These are phyloP conservation scores for Streptanthus diversifolius DNA, from an alignment of 345 rosid species.

Conservation along the genomic window DNA sequence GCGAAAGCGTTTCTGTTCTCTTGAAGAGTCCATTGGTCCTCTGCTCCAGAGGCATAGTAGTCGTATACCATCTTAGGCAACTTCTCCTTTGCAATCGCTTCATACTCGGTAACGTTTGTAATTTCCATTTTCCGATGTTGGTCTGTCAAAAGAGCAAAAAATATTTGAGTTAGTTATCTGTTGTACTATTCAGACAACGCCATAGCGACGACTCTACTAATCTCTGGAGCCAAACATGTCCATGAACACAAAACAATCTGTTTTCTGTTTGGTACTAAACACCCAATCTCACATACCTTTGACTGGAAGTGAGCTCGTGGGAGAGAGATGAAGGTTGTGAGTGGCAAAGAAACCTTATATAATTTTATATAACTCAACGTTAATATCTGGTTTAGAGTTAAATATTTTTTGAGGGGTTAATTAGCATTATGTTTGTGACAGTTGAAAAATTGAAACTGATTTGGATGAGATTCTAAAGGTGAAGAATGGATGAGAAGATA, in stretches of 20 bases:
- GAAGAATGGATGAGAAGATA: constrained; percentile 39
- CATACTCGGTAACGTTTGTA: constrained; percentile 64
- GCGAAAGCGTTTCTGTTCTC: constrained; percentile 67
- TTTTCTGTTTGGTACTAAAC: background rate
- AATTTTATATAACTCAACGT: background rate
- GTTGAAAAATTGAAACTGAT: background rate
- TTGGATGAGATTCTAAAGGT: constrained; percentile 54
- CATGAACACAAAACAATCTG: background rate
- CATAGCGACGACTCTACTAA: background rate
- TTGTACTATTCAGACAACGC: background rate
- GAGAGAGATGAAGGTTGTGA: background rate
- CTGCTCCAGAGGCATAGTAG: constrained; percentile 77
- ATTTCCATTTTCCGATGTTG: constrained; percentile 42
- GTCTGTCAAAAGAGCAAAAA: background rate
- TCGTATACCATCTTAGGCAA: constrained; percentile 71
- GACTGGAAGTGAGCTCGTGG: background rate
- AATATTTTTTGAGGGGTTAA: background rate
- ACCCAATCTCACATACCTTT: background rate
- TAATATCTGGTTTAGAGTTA: background rate
- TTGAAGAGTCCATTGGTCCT: constrained; percentile 65
- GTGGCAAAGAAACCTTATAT: background rate
- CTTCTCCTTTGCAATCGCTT: constrained; percentile 58
- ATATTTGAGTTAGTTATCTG: background rate
- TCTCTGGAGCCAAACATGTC: background rate
- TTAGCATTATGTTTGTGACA: background rate